A percentile compares a stretch with the other conserved stretches of the same genome.
phyloP scores from a whole-genome alignment of 345 rosid genomes.

The Gossypium stocksii region DNA sequence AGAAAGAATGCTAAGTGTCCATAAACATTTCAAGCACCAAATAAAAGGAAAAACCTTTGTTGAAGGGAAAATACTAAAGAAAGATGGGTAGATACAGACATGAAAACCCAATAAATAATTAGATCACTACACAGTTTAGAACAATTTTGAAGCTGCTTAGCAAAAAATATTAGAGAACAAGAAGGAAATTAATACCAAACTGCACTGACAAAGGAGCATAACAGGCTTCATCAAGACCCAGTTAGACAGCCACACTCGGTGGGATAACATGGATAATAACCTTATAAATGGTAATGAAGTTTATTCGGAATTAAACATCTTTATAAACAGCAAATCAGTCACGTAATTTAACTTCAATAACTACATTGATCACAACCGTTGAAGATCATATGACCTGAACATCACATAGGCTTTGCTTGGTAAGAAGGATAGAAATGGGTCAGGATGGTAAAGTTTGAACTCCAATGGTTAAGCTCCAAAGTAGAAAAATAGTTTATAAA shows the following conservation, averaged over 20 bases:
- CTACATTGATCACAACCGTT: background rate
- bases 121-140: background rate
- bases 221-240: background rate
- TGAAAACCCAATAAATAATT: background rate
- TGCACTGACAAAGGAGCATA: background rate
- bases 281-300: background rate
- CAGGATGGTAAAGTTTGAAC: background rate
- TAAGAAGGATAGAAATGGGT: background rate
- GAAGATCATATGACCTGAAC: background rate
- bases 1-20: slow-evolving; percentile 14
- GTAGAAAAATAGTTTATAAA: background rate
- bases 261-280: background rate
- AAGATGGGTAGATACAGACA: background rate
- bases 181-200: background rate
- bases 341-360: background rate
- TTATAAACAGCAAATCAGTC: background rate
- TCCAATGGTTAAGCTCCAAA: background rate
- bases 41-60: background rate
- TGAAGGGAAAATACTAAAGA: background rate
- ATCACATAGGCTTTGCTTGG: background rate
- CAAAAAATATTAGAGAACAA: background rate
- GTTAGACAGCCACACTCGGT: background rate
- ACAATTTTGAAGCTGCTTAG: background rate
- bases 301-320: background rate
- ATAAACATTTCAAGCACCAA: slow-evolving; percentile 9